phyloP scores from a whole-genome alignment of 768 basidiomycete genomes.

The Hypsizygus marmoreus region DNA sequence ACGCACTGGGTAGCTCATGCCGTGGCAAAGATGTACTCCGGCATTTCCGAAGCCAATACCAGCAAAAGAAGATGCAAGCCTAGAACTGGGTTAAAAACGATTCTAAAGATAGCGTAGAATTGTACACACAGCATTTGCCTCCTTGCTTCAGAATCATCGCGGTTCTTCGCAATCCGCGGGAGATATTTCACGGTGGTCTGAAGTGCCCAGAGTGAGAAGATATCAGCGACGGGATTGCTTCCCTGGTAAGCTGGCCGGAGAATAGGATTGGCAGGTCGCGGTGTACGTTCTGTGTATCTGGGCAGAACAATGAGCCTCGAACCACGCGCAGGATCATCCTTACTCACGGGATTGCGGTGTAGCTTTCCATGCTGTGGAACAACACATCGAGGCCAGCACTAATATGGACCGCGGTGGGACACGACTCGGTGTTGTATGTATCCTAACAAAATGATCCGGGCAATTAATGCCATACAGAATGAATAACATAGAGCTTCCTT shows the following conservation, averaged over 20 bases:
- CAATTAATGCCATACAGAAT: neutral
- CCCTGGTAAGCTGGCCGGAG: conserved; percentile 92
- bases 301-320: neutral
- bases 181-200: conserved; percentile 86
- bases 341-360: conserved; percentile 87
- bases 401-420: conserved; percentile 91
- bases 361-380: conserved; percentile 95
- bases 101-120: neutral
- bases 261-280: conserved; percentile 88
- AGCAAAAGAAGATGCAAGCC: conserved; percentile 90
- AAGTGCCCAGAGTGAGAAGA: conserved; percentile 94
- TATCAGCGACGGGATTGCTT: conserved; percentile 91
- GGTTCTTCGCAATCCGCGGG: conserved; percentile 81
- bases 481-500: conserved; percentile 17
- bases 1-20: conserved; percentile 90
- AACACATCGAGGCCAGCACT: conserved; percentile 94
- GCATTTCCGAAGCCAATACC: conserved; percentile 96
- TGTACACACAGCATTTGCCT: conserved; percentile 79
- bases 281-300: conserved; percentile 89
- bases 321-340: conserved; percentile 4
- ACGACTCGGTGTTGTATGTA: conserved; percentile 87
- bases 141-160: conserved; percentile 79
- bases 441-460: conserved; percentile 43
- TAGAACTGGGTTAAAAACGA: conserved; percentile 26
- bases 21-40: conserved; percentile 88